Evolutionary conservation across 345 rosid genomes (phyloP), one percentile per base, ranked within the genome.

Genomic region (Rubroshorea leprosula): DNA sequence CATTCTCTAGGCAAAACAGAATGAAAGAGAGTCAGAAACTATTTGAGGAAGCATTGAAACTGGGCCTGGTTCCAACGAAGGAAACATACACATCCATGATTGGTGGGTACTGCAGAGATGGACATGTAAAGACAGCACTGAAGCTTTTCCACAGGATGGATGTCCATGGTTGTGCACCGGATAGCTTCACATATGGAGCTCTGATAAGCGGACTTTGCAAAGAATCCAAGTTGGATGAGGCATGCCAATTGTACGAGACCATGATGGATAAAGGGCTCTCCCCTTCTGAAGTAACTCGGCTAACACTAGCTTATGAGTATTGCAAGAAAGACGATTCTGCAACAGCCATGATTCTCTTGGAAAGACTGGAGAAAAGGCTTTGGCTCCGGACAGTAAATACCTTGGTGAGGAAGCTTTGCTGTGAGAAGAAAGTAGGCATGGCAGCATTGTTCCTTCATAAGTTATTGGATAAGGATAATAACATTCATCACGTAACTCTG

Each of bases 71-170:
- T 68, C 96, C 96, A 47, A 84, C 90, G 12, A 91, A 86, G 71
- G 85, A 91, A 81, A 91, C 96, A 14, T 91, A 76, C 67, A 86
- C 96, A 2, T 88, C 96, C 14, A 78, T 88, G 88, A 76, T 91
- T 5, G 66, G 90, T 29, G 96, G 96, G 46, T 81, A 78, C 65
- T 76, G 85, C 64, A 75, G 80, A 38, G 84, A 68, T 56, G 83
- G 85, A 39, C 68, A 78, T 64, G 60, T 76, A 19, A 75, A 58
- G 54, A 41, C 65, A 27, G 95, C 87, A 25, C 5, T 81, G 31
- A 80, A 69, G 41, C 49, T 75, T 71, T 80, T 86, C 78, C 72
- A 55, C 44, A 81, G 62, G 66, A 91, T 91, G 96, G 69, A 61
- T 24, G 70, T 66, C 45, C 71, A 75, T 67, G 79, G 87, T 43